Evolutionary conservation across 2,329 filamentous ascomycete genomes (phyloP), one percentile per base, ranked within the genome.

Genomic region (Xylaria sp.): DNA sequence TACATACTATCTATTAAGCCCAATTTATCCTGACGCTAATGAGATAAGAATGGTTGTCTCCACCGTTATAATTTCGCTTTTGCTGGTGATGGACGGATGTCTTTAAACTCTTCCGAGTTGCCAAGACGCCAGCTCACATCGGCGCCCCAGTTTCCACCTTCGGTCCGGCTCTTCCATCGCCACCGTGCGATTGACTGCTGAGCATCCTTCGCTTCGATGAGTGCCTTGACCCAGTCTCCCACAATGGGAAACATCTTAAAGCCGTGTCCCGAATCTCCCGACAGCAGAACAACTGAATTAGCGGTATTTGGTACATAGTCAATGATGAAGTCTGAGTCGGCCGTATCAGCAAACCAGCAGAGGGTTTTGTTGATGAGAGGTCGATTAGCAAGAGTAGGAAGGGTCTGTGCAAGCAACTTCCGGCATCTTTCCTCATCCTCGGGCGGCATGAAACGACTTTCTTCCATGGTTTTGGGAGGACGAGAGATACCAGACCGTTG

Each of bases 331-430:
- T 88, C 83, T 0, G 84, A 86, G 67, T 87, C 83, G 7, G 73
- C 77, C 0, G 85, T 85, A 67, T 89, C 87, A 0, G 85, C 84
- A 62, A 85, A 86, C 86, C 86, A 89, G 69, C 87, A 89, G n/a
- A 89, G 72, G 1, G 78, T 79, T 67, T 81, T 80, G 29, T 81
- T 76, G 1, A 88, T 80, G n/a, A 89, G 75, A 0, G 85, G 85
- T 3, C 86, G 71, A 15, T 71, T 67, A 0, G 70, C 68, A 17
- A 72, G 60, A 33, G 47, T 23, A 0, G 70, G 70, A 17, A 71
- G 38, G 3, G 67, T 70, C n/a, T 71, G 65, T 25, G 61, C 55
- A 33, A 71, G 49, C 8, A 73, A 52, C 10, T 56, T 60, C 10
- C 70, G 78, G 43, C 87, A 74, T 67, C 81, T 80, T 21, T 66